These are phyloP conservation scores for Colletotrichum sp. DNA, from an alignment of 2,329 filamentous ascomycete species.

Conservation along the genomic window DNA sequence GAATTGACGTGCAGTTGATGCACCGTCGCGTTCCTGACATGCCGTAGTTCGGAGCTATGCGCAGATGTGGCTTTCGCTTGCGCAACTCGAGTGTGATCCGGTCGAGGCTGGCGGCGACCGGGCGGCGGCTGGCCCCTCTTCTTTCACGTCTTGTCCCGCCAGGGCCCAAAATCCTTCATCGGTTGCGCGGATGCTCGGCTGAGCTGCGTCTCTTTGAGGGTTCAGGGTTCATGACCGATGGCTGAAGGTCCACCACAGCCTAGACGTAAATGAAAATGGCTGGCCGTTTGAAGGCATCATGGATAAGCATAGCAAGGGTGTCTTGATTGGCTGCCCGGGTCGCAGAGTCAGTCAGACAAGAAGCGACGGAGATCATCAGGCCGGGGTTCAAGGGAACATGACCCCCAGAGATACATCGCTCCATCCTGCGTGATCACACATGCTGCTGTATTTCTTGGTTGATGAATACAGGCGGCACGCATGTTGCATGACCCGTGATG, in stretches of 20 bases:
- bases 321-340: not conserved
- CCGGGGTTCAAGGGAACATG: not conserved
- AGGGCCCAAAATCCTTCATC: not conserved
- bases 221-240: not conserved
- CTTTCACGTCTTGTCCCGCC: not conserved
- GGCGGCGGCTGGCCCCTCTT: not conserved
- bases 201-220: not conserved
- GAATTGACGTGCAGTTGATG: not conserved
- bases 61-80: not conserved
- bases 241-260: not conserved
- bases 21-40: not conserved
- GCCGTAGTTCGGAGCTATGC: not conserved
- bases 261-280: not conserved
- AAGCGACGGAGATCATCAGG: not conserved
- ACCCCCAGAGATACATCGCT: not conserved
- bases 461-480: not conserved
- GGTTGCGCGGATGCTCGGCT: constrained; percentile 2
- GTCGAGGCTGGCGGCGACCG: not conserved
- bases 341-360: not conserved
- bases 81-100: not conserved
- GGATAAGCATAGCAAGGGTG: not conserved
- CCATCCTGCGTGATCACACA: not conserved
- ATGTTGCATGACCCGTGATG: not conserved
- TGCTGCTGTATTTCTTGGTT: not conserved
- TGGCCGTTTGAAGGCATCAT: not conserved